Evolutionary conservation across 106 monocot species (phyloP).

Genomic region (Dioscorea alata): DNA sequence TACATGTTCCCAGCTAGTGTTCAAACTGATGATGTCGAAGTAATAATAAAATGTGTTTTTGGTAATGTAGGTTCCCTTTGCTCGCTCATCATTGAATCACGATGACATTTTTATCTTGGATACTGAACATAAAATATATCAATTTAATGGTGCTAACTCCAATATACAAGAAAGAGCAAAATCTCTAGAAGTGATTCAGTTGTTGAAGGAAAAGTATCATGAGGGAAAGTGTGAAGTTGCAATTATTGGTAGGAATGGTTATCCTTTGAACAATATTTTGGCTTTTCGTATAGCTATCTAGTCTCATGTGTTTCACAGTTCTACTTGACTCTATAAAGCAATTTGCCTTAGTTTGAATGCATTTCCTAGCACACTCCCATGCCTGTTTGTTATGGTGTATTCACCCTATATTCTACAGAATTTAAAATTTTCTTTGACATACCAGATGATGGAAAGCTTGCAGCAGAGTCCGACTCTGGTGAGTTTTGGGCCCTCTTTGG

Average conservation of each 20-base stretch:
- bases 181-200: slow-evolving; percentile 36
- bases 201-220: slow-evolving; percentile 39
- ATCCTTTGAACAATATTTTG: no score
- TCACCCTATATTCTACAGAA: no score
- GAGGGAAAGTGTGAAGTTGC: slow-evolving; percentile 40
- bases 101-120: slow-evolving; percentile 50
- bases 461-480: slow-evolving; percentile 34
- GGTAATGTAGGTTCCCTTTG: slow-evolving; percentile 40
- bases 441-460: slow-evolving; percentile 39
- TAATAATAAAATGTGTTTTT: neutral
- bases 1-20: neutral
- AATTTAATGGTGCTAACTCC: slow-evolving; percentile 44
- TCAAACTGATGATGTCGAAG: neutral
- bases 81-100: slow-evolving; percentile 34
- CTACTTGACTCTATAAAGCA: no score
- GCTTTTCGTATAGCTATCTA: no score
- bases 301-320: no score
- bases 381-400: no score
- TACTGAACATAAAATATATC: slow-evolving; percentile 37
- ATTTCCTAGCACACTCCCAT: no score
- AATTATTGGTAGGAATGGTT: slow-evolving; percentile 23
- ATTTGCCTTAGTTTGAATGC: no score
- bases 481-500: slow-evolving; percentile 25
- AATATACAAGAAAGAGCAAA: slow-evolving; percentile 51
- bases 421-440: neutral